These are phyloP conservation scores for Mikania micrantha DNA, from an alignment of 129 eudicot genomes.

Conservation along the genomic window DNA sequence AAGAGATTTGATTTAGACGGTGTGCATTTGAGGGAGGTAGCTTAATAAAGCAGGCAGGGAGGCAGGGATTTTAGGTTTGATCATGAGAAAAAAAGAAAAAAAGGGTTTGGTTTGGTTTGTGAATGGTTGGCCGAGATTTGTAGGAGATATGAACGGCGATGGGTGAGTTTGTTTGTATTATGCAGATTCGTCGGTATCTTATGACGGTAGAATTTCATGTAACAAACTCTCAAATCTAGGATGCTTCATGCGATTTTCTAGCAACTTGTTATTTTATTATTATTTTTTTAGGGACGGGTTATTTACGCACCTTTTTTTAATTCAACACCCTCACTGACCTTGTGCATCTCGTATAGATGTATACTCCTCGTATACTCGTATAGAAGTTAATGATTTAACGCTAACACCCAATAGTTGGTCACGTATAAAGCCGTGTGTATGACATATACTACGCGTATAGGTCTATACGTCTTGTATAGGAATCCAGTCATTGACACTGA, in stretches of 20 bases:
- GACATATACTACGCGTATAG: no score
- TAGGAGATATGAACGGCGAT: conserved; percentile 22
- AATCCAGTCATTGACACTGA: no score
- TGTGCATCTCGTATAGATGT: no score
- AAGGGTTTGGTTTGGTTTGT: conserved; percentile 9
- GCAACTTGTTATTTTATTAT: neutral
- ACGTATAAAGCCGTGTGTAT: no score
- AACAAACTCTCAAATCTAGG: conserved; percentile 19
- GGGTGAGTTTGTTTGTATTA: conserved; percentile 7
- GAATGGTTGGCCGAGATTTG: conserved; percentile 37
- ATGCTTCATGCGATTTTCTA: conserved; percentile 11
- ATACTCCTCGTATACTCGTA: no score
- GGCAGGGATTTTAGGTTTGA: conserved; percentile 12
- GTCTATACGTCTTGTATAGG: no score
- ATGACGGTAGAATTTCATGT: neutral
- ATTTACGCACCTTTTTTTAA: no score
- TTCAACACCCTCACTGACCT: no score
- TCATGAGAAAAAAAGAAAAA: conserved; percentile 3
- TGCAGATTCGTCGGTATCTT: conserved; percentile 25
- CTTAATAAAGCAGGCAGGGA: no score
- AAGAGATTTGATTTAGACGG: neutral
- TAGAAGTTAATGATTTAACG: no score
- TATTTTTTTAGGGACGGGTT: neutral
- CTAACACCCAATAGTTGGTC: no score
- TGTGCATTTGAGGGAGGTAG: conserved; percentile 14